These are phyloP conservation scores for Nepenthes alata DNA, from an alignment of 179 eudicot genomes.

Conservation along the genomic window DNA sequence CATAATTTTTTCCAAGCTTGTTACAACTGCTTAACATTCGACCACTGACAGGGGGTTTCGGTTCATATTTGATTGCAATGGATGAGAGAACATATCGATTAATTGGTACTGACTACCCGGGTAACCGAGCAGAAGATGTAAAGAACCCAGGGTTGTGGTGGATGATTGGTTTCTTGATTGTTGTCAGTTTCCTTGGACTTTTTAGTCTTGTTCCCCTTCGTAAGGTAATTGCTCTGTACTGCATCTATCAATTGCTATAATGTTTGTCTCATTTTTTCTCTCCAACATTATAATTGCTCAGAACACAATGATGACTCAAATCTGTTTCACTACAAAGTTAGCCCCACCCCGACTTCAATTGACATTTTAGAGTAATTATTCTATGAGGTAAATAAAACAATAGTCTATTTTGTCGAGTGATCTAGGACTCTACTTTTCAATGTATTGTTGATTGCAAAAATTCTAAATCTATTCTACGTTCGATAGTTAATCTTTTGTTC, in stretches of 20 bases:
- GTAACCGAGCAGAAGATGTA: constrained; percentile 89
- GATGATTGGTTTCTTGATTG: constrained; percentile 90
- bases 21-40: background rate
- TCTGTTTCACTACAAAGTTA: too few relatives aligned
- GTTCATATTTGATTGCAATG: constrained; percentile 88
- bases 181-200: constrained; percentile 91
- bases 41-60: constrained; percentile 64
- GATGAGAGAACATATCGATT: constrained; percentile 84
- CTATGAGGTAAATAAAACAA: too few relatives aligned
- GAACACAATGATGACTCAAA: too few relatives aligned
- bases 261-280: too few relatives aligned
- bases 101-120: constrained; percentile 83
- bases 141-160: constrained; percentile 80
- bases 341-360: too few relatives aligned
- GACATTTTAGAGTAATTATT: too few relatives aligned
- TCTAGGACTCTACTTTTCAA: too few relatives aligned
- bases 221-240: constrained; percentile 37
- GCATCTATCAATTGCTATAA: background rate
- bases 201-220: constrained; percentile 95
- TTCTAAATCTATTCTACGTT: too few relatives aligned
- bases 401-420: too few relatives aligned
- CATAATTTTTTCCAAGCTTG: background rate
- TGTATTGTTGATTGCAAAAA: too few relatives aligned
- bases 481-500: too few relatives aligned
- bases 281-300: too few relatives aligned